These are phyloP conservation scores for Heterobasidion occidentale DNA, from an alignment of 1,284 basidiomycete genomes.

Conservation along the genomic window DNA sequence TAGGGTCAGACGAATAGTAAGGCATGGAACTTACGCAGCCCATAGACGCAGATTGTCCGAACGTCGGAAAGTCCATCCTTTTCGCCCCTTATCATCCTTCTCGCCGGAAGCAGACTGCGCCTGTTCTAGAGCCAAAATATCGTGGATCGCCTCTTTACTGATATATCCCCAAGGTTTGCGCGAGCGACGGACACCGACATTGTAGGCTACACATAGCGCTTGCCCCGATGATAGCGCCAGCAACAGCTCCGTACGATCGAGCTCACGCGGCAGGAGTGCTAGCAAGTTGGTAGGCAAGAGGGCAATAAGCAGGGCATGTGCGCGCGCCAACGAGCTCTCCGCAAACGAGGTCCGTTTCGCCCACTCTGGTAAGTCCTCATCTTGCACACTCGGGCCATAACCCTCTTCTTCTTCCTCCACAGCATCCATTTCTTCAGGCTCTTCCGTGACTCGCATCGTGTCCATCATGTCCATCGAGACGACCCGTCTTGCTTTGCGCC, in stretches of 20 bases:
- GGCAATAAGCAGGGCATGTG: slow-evolving; percentile 47
- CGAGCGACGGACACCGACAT: slow-evolving; percentile 69
- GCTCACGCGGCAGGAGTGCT: slow-evolving; percentile 28
- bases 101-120: slow-evolving; percentile 1
- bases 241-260: slow-evolving; percentile 37
- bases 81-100: slow-evolving; percentile 14
- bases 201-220: slow-evolving; percentile 75
- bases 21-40: slow-evolving; percentile 55
- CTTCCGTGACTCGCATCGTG: slow-evolving; percentile 42
- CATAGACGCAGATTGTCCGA: slow-evolving; percentile 78
- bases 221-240: slow-evolving; percentile 69
- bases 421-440: slow-evolving; percentile 45
- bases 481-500: slow-evolving; percentile 29
- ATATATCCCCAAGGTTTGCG: slow-evolving; percentile 86
- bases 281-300: slow-evolving; percentile 36
- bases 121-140: slow-evolving; percentile 56
- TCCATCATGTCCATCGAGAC: slow-evolving; percentile 49
- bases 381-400: slow-evolving; percentile 31
- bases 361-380: slow-evolving; percentile 69
- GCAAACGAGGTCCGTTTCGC: slow-evolving; percentile 50
- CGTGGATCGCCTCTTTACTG: slow-evolving; percentile 68
- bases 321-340: slow-evolving; percentile 50
- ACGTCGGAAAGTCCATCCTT: slow-evolving; percentile 74
- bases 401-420: slow-evolving; percentile 44
- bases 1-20: neutral